Evolutionary conservation across 768 basidiomycete species (phyloP), one percentile per base, ranked within the genome.

Genomic region (Rhodotorula diobovata): DNA sequence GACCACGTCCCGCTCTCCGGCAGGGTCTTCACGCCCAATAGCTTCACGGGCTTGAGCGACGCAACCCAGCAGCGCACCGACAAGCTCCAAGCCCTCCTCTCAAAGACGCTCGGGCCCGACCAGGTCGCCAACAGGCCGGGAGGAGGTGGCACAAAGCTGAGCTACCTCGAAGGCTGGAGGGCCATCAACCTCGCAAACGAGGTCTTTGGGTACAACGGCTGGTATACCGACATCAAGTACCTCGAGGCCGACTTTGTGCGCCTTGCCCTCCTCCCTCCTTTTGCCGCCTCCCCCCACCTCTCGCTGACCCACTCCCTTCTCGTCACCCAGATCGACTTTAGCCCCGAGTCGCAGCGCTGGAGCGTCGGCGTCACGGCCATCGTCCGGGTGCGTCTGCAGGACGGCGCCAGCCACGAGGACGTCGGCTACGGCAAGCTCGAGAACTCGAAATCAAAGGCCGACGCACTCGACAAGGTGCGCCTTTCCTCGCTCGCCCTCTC

Each of bases 111-210:
- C 30, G 96, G 96, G 5, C 96, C 96, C 2, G 96, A 98, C 81
- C 96, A 86, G 77, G 86, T 99, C 66, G 92, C 90, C 5, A 88
- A 89, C 73, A 84, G 96, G 25, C 89, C 90, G 14, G 94, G 95
- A 9, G 92, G 91, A 4, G 89, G 88, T 25, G 83, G 82, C 30
- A 61, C 86, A 25, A 96, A 94, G 80, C 82, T 99, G 57, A 93
- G 89, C 25, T 97, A 99, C 78, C 89, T 90, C 2, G 95, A 98
- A 79, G 96, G 95, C 0, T 98, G 95, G 95, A 94, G 92, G 82
- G 88, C 93, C 48, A 96, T 99, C 80, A 95, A 94, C 78, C 85
- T 99, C 34, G 96, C 95, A 4, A 99, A 99, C 79, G 95, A 99
- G 74, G 90, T 98, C 54, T 98, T 99, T 81, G 95, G 95, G 2